Conservation (phyloP, 306 rosid genomes). For the Casuarina equisetifolia region DNA sequence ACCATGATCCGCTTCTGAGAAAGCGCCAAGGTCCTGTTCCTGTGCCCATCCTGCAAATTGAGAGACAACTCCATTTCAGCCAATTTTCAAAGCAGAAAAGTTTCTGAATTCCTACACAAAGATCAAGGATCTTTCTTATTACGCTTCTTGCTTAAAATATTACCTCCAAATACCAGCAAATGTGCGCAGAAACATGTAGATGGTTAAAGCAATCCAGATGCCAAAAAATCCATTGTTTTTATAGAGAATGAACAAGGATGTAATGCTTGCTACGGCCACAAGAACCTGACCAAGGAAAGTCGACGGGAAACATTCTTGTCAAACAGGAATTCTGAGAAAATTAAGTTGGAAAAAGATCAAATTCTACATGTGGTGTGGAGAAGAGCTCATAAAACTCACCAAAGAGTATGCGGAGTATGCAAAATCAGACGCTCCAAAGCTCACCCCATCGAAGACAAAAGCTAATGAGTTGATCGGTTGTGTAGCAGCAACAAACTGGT, state of each 20-base stretch:
- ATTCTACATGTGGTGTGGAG: background rate
- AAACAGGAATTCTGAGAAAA: background rate
- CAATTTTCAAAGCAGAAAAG: background rate
- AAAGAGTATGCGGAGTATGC: constrained; percentile 86
- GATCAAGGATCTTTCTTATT: background rate
- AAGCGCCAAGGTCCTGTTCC: constrained; percentile 96
- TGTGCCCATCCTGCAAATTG: constrained; percentile 80
- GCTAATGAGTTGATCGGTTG: constrained; percentile 91
- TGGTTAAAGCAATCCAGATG: constrained; percentile 85
- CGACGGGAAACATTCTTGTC: background rate
- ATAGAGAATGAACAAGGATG: constrained; percentile 57
- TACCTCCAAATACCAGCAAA: constrained; percentile 95
- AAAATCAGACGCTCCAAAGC: constrained; percentile 95
- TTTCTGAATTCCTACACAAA: background rate
- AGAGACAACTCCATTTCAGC: background rate
- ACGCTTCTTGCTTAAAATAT: background rate
- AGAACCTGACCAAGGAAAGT: constrained; percentile 46
- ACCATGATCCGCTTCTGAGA: constrained; percentile 39
- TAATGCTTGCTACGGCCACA: constrained; percentile 71
- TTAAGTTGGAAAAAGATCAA: background rate
- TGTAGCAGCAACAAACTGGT: constrained; percentile 93
- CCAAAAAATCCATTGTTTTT: constrained; percentile 75
- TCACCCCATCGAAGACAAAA: constrained; percentile 91
- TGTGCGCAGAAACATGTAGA: constrained; percentile 84
- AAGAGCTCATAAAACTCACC: constrained; percentile 43